Base-by-base conservation (phyloP, 495 filamentous ascomycete species). In the Pyronema domesticum region DNA sequence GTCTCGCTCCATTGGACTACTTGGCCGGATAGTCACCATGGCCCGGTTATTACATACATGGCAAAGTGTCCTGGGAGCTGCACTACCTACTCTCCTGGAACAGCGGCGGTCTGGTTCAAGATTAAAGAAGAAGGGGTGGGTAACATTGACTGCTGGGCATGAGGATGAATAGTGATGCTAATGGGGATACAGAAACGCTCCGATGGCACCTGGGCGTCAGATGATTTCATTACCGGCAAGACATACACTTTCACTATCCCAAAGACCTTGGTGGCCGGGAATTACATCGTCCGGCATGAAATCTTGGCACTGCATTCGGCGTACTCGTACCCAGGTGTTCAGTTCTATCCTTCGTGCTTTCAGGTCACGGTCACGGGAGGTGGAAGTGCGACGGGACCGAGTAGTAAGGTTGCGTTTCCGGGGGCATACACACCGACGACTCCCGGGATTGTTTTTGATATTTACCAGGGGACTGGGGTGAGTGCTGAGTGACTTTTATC, bases 251-350 rank as follows among this genome's bases (percentile, higher is more conserved):
- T 83, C 66, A 80, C 72, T 15, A 78, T 86, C 58, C 82, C 82
- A 35, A 68, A 70, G n/a, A 69, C 64, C 62, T 70, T 85, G 17
- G 72, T 69, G 3, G 62, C 72, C 11, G 81, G 81, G 15, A 77
- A 78, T 71, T 86, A 83, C 60, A 76, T 86, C 55, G 71, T 86
- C 13, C 78, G 82, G 36, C 79, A 83, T 59, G 82, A 86, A 66
- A 78, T 85, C 62, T 79, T 83, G 55, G 81, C 76, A 15, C 74
- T 86, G 34, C 80, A 85, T 68, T 67, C 73, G 9, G 78, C 80
- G 17, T 68, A 59, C 8, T 58, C 67, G 14, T 53, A 53, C 51
- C 51, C 51, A 3, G 51, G 51, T 18, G 13, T 43, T 9, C 81
- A 86, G 69, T 78, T 78, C 70, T 86, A 85, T 64, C 82, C 82